Conservation (phyloP, 2,329 filamentous ascomycete genomes). For the Zarea fungicola region DNA sequence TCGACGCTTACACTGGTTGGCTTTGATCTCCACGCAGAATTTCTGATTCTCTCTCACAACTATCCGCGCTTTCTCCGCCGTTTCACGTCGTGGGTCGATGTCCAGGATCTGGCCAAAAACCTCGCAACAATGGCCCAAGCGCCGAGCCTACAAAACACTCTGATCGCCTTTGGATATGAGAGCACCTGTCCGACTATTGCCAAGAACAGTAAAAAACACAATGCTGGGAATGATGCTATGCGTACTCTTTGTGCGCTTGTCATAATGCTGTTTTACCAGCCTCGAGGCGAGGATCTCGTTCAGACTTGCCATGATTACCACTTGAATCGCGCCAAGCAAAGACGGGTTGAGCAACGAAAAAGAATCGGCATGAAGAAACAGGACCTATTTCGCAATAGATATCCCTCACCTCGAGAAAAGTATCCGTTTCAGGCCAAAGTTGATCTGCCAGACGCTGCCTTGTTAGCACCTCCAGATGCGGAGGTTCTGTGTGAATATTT, state of each 20-base stretch:
- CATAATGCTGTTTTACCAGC: not conserved
- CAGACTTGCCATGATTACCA: not conserved
- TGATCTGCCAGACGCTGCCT: not conserved
- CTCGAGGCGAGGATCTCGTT: not conserved
- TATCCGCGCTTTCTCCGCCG: constrained; percentile 3
- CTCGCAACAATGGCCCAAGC: not conserved
- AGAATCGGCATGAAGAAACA: not conserved
- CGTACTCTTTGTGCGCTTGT: not conserved
- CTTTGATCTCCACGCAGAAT: constrained; percentile 6
- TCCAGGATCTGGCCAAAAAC: constrained; percentile 2
- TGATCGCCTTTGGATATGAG: constrained; percentile 7
- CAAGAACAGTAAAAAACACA: not conserved
- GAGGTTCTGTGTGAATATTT: constrained; percentile 5
- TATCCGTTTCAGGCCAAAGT: constrained; percentile 3
- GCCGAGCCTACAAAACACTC: constrained; percentile 5
- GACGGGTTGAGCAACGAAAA: not conserved
- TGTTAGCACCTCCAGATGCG: not conserved
- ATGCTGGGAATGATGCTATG: constrained; percentile 8
- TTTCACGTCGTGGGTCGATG: constrained; percentile 9
- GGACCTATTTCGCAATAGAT: constrained; percentile 1
- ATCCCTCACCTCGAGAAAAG: not conserved
- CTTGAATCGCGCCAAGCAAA: not conserved
- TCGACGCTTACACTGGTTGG: constrained; percentile 4
- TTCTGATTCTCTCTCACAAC: constrained; percentile 1
- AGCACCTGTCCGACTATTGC: not conserved